phyloP scores from a whole-genome alignment of 306 rosid species.

The Purshia tridentata region DNA sequence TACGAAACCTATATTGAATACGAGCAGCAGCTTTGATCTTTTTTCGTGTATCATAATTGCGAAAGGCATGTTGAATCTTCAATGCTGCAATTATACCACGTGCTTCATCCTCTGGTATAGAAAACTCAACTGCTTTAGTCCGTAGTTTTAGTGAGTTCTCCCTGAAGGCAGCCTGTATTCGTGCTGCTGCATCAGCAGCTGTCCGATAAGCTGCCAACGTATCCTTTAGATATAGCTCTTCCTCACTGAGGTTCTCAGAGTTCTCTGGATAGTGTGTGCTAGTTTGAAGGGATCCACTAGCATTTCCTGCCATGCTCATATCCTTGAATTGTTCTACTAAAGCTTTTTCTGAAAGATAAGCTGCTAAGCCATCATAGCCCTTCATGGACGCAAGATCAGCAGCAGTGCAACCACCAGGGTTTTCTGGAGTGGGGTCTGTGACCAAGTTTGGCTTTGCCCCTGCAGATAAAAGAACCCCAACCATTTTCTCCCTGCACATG shows the following conservation, averaged over 20 bases:
- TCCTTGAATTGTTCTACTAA: conserved; percentile 74
- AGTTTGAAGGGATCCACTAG: conserved; percentile 70
- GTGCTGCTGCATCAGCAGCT: conserved; percentile 95
- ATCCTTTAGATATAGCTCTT: conserved; percentile 67
- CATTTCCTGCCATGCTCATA: conserved; percentile 85
- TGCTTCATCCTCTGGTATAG: conserved; percentile 74
- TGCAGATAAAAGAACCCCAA: conserved; percentile 64
- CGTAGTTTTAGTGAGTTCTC: conserved; percentile 64
- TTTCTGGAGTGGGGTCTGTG: conserved; percentile 76
- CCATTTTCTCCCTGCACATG: conserved; percentile 81
- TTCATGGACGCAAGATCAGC: conserved; percentile 73
- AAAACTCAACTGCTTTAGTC: conserved; percentile 47
- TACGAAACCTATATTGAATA: conserved; percentile 78
- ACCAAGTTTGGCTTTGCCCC: conserved; percentile 95
- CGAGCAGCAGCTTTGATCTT: conserved; percentile 76
- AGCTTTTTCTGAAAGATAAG: conserved; percentile 89
- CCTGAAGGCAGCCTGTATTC: conserved; percentile 83
- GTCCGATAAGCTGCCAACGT: conserved; percentile 76
- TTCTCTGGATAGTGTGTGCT: conserved; percentile 33
- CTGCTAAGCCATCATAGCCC: conserved; percentile 83
- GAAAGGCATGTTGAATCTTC: conserved; percentile 95
- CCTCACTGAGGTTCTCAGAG: conserved; percentile 66
- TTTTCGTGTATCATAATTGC: conserved; percentile 58
- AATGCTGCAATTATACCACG: conserved; percentile 80
- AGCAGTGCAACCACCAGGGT: conserved; percentile 75